Conservation (phyloP, 441 rosid species). For the Daphne laureola region DNA sequence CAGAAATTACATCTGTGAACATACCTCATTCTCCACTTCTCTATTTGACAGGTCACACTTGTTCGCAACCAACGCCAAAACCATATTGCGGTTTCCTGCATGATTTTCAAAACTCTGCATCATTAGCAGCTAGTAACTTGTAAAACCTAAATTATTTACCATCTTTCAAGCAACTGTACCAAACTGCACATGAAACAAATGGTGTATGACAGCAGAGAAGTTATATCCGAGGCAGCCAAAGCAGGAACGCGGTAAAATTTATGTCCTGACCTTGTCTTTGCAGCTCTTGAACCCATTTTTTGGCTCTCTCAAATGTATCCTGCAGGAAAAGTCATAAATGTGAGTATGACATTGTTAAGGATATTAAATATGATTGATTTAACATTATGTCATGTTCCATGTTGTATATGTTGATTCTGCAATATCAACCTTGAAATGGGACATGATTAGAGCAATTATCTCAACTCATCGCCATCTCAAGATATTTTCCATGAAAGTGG, state of each 20-base stretch:
- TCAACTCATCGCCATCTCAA: too few relatives aligned
- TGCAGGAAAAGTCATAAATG: too few relatives aligned
- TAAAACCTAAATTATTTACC: background rate
- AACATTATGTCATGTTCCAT: too few relatives aligned
- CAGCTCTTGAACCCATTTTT: conserved; percentile 62
- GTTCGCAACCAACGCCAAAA: conserved; percentile 42
- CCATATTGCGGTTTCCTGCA: conserved; percentile 31
- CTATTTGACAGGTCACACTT: conserved; percentile 29
- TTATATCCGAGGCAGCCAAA: too few relatives aligned
- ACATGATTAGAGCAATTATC: too few relatives aligned
- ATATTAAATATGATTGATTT: too few relatives aligned
- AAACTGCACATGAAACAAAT: background rate
- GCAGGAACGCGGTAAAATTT: background rate
- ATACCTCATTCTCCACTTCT: conserved; percentile 33
- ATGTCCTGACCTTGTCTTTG: conserved; percentile 47
- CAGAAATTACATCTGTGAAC: background rate
- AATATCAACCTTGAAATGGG: too few relatives aligned
- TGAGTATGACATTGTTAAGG: too few relatives aligned
- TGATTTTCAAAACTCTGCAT: background rate
- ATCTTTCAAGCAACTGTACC: background rate
- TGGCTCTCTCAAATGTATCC: conserved; percentile 48
- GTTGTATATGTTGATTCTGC: too few relatives aligned
- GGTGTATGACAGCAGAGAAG: background rate
- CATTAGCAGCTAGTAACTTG: background rate
- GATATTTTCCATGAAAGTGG: too few relatives aligned